Evolutionary conservation across 192 early-diverging fungal species (phyloP), one percentile per base, ranked within the genome.

Genomic region (Entomortierella lignicola): DNA sequence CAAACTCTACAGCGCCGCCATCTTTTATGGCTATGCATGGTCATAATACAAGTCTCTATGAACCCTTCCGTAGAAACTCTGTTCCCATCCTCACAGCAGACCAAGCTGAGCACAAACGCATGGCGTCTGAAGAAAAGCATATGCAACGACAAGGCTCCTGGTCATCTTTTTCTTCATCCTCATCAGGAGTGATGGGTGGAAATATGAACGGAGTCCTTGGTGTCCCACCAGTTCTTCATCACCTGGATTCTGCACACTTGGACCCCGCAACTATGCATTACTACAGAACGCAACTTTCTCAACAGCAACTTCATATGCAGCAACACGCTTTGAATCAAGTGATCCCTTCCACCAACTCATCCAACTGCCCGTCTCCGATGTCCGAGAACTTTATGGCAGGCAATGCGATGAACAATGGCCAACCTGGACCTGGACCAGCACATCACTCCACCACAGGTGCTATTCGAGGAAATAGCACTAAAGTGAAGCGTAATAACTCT

Each of bases 401-500:
- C 20, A 37, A 54, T 23, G 6, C 34, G 23, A 42, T 37, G 18
- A 63, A 58, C 8, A 55, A 55, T 32, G 55, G 41, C 41, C 71
- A 73, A 17, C 48, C 57, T 10, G 44, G 27, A 11, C 26, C 55
- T 13, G 60, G 63, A 29, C 43, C 50, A 12, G 23, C 30, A 20
- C 71, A 58, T 47, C 58, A 66, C 27, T 56, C 69, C 29, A 57
- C 55, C 41, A 66, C 62, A 15, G 66, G 66, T 25, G 70, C 65
- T 17, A 75, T 82, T 57, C 59, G 81, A 20, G 64, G 72, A 18
- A 69, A 26, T 25, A 81, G 66, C 39, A 34, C 69, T 20, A 82
- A 82, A 31, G 69, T 75, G 59, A 82, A 71, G 56, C 81, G 73
- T 18, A 82, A 67, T 25, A 83, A 88, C 54, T 81, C 53, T 80